phyloP scores from a whole-genome alignment of 2,329 filamentous ascomycete species.

The Pestalotiopsis sp. region DNA sequence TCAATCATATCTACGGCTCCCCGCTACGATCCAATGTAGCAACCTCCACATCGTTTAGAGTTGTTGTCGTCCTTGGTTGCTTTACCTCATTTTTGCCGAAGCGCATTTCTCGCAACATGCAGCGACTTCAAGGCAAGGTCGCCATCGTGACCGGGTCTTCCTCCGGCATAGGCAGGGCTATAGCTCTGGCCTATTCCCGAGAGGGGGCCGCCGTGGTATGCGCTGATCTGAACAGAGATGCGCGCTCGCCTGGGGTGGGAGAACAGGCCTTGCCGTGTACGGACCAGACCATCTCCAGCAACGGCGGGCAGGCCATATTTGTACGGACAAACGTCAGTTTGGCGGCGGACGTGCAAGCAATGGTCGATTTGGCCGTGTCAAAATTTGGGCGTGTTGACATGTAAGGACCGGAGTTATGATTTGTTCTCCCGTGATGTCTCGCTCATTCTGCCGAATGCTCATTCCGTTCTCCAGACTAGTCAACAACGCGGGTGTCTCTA shows the following conservation, averaged over 20 bases:
- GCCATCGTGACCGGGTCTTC: conserved; percentile 48
- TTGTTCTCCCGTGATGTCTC: not conserved
- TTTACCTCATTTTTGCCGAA: too few species aligned
- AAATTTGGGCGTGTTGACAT: not conserved
- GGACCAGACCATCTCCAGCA: not conserved
- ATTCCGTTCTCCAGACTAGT: conserved; percentile 36
- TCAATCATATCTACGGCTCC: too few species aligned
- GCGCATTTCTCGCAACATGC: not conserved
- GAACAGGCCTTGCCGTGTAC: not conserved
- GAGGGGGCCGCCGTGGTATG: conserved; percentile 45
- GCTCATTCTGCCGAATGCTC: not conserved
- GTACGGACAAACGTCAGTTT: not conserved
- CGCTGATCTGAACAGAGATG: conserved; percentile 36
- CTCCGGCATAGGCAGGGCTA: conserved; percentile 47
- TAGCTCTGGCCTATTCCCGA: conserved; percentile 40
- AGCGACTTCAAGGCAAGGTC: conserved; percentile 33
- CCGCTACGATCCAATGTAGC: too few species aligned
- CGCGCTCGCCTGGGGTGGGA: conserved; percentile 16
- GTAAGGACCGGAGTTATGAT: not conserved
- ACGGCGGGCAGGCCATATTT: not conserved
- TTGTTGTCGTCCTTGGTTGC: too few species aligned
- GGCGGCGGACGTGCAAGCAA: not conserved
- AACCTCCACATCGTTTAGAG: too few species aligned
- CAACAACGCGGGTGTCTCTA: conserved; percentile 51
- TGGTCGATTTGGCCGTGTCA: not conserved